Evolutionary conservation across 768 basidiomycete genomes (phyloP), one percentile per base, ranked within the genome.

Genomic region (Kwoniella bestiolae): DNA sequence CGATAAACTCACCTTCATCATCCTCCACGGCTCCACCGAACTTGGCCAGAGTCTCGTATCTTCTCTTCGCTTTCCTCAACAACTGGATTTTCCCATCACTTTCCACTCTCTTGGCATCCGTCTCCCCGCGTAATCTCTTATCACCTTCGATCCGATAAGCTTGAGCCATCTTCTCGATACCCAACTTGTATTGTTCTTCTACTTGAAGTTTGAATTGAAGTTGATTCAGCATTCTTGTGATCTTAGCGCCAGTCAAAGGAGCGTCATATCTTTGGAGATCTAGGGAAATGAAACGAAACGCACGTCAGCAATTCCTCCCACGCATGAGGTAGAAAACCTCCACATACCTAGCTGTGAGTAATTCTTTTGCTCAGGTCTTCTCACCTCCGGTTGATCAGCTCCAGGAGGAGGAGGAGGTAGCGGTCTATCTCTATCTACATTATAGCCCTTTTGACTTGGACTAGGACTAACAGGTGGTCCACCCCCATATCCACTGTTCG

Each of bases 131-230:
- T 47, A 94, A 90, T 80, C 92, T 92, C 86, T 95, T 95, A 84
- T 99, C 96, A 59, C 94, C 95, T 76, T 99, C 96, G 5, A 90
- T 91, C 75, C 92, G 89, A 80, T 97, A 97, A 32, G 97, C 85
- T 82, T 91, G 94, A 38, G 90, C 91, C 96, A 99, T 99, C 84
- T 97, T 97, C 83, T 98, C 94, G 69, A 97, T 96, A 45, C 96
- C 96, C 80, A 89, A 87, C 85, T 94, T 95, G 85, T 97, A 97
- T 83, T 98, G 94, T 83, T 90, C 87, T 83, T 99, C 96, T 69
- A 99, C 92, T 81, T 95, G 92, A 60, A 97, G 88, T 83, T 99
- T 99, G 87, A 97, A 99, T 82, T 98, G 94, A 67, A 99, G 89
- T 82, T 97, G 94, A 82, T 97, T 94, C 55, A 98, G 87, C 94